phyloP scores from a whole-genome alignment of 306 rosid species.

The Geum urbanum region DNA sequence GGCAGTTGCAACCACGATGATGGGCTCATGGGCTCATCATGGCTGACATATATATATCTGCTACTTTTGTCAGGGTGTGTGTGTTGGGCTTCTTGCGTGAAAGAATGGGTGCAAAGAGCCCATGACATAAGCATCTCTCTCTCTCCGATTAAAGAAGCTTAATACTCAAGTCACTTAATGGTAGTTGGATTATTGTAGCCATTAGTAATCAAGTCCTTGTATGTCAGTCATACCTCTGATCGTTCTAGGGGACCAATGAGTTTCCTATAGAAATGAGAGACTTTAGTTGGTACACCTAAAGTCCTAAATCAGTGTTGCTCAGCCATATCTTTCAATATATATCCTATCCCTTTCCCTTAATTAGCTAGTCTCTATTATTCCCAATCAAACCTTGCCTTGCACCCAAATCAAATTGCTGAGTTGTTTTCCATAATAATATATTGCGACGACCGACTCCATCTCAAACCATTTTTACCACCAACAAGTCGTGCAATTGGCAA shows the following conservation, averaged over 20 bases:
- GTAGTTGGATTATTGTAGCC: neutral
- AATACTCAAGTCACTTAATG: constrained; percentile 1
- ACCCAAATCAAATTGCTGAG: constrained; percentile 3
- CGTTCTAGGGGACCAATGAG: neutral
- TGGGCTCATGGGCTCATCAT: neutral
- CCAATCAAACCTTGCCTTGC: neutral
- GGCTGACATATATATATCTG: neutral
- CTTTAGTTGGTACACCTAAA: constrained; percentile 13
- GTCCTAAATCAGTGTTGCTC: neutral
- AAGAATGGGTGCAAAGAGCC: neutral
- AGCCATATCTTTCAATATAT: neutral
- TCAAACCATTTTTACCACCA: neutral
- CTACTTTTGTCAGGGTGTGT: neutral
- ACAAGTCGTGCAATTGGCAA: neutral
- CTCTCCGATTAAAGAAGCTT: neutral
- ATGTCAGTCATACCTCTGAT: neutral
- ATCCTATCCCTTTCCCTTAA: no score
- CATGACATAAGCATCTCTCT: no score
- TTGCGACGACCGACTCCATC: neutral
- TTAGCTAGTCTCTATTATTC: no score
- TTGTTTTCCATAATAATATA: neutral
- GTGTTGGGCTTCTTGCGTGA: neutral
- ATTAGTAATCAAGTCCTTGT: neutral
- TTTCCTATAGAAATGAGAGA: neutral
- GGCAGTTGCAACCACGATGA: neutral